These are phyloP conservation scores for Cladosporium halotolerans DNA, from an alignment of 2,329 filamentous ascomycete species.

Conservation along the genomic window DNA sequence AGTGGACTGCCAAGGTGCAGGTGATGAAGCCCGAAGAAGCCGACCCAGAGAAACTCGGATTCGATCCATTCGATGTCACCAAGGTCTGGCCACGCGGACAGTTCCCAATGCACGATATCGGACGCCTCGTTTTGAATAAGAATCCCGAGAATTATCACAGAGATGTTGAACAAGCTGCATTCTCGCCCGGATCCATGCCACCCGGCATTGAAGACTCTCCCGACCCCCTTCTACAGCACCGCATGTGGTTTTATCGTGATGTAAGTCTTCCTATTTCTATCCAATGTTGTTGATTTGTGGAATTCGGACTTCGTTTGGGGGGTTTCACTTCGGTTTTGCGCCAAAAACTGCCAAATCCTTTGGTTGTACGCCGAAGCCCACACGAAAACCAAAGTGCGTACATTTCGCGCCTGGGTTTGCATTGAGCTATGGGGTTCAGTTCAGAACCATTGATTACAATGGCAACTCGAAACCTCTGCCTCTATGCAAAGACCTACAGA, in stretches of 20 bases:
- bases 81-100: constrained; percentile 47
- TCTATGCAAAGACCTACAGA: no score
- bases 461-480: no score
- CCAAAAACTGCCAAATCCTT: no score
- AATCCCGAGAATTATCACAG: constrained; percentile 49
- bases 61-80: constrained; percentile 49
- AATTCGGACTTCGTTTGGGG: no score
- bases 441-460: no score
- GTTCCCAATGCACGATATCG: constrained; percentile 47
- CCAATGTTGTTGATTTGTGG: neutral
- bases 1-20: constrained; percentile 42
- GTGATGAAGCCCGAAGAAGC: constrained; percentile 43
- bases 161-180: constrained; percentile 48
- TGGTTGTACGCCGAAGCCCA: no score
- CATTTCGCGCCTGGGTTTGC: no score
- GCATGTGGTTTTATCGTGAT: constrained; percentile 42
- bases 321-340: no score
- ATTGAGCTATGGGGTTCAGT: no score
- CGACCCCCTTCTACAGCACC: constrained; percentile 44
- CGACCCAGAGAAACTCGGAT: constrained; percentile 44
- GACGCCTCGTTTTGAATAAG: constrained; percentile 47
- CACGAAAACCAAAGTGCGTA: no score
- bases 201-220: constrained; percentile 47
- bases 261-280: constrained; percentile 15
- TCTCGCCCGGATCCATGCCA: constrained; percentile 47